Base-by-base conservation (phyloP, 768 basidiomycete species). In the Piloderma croceum region DNA sequence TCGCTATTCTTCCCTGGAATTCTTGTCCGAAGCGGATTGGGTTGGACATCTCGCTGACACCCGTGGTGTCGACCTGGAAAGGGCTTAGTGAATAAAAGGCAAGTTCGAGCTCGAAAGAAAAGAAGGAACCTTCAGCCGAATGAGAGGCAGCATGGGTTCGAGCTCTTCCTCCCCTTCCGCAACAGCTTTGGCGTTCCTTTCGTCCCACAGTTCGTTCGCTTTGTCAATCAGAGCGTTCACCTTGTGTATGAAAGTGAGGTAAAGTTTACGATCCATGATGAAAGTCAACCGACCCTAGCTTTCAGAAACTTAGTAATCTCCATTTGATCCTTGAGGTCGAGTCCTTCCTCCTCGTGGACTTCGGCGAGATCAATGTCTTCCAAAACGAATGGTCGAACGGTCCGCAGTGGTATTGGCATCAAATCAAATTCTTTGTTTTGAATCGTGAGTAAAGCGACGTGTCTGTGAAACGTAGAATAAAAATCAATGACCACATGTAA, bases 1-100 rank as follows among this genome's bases (percentile, higher is more conserved):
- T 99, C 9, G 96, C 96, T 24, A 98, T 75, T 17, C 75, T 76
- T 1, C 89, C 90, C 49, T 82, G 77, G 60, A 97, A 97, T 58
- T 94, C 89, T 58, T 94, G 92, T 1, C 96, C 94, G 58, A 99
- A 96, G 7, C 96, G 84, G 38, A 94, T 84, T 18, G 94, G 93
- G 59, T 99, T 99, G 39, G 87, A 90, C 65, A 90, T 90, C 52
- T 90, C 87, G 42, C 79, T 80, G 6, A 91, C 86, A 31, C 85
- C 88, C 0, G 93, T 89, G 0, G 90, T 93, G 57, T 94, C 90
- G 13, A 94, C 90, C 85, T 83, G 24, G 20, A 20, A 31, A 25
- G n/a, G 2, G 22, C 10, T 18, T 24, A 38, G 29, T 15, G 42
- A 43, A 39, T 38, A 35, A 11, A 3, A 12, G 17, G 11, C 34